Evolutionary conservation across 768 basidiomycete genomes (phyloP).

Genomic region (Suillus fuscotomentosus): DNA sequence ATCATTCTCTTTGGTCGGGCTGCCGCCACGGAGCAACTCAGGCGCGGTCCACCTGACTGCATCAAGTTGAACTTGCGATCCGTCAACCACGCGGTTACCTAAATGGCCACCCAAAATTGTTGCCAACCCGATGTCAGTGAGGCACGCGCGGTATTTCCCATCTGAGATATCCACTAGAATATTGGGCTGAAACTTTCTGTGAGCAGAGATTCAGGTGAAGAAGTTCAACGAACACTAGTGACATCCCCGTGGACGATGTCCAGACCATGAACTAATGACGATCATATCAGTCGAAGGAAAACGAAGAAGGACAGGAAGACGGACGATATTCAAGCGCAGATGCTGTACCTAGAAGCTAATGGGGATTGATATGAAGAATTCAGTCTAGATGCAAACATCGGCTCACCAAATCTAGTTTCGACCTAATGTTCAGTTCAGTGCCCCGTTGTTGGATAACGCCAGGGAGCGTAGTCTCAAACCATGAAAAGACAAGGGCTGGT

Average conservation of each 20-base stretch:
- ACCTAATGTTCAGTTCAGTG: conserved; percentile 2
- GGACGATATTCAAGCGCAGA: conserved; percentile 1
- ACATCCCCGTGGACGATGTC: conserved; percentile 2
- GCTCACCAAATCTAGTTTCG: conserved; percentile 16
- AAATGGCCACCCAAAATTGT: conserved; percentile 31
- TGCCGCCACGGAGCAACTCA: conserved; percentile 32
- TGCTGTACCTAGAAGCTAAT: not conserved
- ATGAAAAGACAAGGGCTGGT: conserved; percentile 18
- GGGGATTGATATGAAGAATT: not conserved
- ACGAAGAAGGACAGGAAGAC: not conserved
- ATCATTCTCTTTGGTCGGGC: conserved; percentile 27
- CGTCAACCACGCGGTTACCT: not conserved
- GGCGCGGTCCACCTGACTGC: conserved; percentile 44
- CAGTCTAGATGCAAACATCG: not conserved
- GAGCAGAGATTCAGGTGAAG: not conserved
- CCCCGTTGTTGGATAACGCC: conserved; percentile 6
- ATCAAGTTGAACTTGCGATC: conserved; percentile 13
- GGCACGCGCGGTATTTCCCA: conserved; percentile 32
- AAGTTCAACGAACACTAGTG: not conserved
- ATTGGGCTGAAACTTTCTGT: conserved; percentile 33
- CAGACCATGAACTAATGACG: not conserved
- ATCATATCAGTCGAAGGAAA: not conserved
- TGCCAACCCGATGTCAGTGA: conserved; percentile 44
- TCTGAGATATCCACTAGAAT: conserved; percentile 33
- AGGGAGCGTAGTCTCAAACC: conserved; percentile 8